Conservation (phyloP, 441 rosid species). For the Brassica balearica region DNA sequence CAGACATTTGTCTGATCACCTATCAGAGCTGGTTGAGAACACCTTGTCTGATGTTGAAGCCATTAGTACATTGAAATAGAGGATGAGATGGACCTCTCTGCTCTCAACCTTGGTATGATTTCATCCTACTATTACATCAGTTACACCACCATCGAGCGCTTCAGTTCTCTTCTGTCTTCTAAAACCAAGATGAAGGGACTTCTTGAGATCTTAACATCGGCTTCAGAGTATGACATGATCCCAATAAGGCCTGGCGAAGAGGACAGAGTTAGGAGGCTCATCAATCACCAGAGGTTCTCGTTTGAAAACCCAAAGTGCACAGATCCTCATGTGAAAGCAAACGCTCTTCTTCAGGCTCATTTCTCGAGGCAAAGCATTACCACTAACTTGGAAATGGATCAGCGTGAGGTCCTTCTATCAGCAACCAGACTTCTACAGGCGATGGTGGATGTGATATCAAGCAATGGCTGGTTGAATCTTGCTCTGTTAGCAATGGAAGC, state of each 20-base stretch:
- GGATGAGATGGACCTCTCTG: conserved; percentile 72
- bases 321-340: conserved; percentile 85
- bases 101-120: conserved; percentile 78
- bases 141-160: conserved; percentile 85
- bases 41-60: conserved; percentile 75
- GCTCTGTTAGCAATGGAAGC: conserved; percentile 91
- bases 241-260: conserved; percentile 85
- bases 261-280: conserved; percentile 68
- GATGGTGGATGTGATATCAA: conserved; percentile 86
- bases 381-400: conserved; percentile 63
- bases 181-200: conserved; percentile 88
- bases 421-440: conserved; percentile 77
- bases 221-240: conserved; percentile 80
- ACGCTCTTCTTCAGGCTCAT: conserved; percentile 84
- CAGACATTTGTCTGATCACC: conserved; percentile 96
- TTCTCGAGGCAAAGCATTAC: conserved; percentile 71
- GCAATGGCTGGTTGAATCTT: conserved; percentile 78
- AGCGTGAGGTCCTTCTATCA: conserved; percentile 77
- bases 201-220: conserved; percentile 78
- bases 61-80: conserved; percentile 66
- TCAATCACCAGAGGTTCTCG: conserved; percentile 87
- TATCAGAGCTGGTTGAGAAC: conserved; percentile 83
- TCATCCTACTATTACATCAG: conserved; percentile 81
- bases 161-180: conserved; percentile 73
- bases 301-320: conserved; percentile 70